Conservation (phyloP, 768 basidiomycete genomes). For the Auricularia heimuer region DNA sequence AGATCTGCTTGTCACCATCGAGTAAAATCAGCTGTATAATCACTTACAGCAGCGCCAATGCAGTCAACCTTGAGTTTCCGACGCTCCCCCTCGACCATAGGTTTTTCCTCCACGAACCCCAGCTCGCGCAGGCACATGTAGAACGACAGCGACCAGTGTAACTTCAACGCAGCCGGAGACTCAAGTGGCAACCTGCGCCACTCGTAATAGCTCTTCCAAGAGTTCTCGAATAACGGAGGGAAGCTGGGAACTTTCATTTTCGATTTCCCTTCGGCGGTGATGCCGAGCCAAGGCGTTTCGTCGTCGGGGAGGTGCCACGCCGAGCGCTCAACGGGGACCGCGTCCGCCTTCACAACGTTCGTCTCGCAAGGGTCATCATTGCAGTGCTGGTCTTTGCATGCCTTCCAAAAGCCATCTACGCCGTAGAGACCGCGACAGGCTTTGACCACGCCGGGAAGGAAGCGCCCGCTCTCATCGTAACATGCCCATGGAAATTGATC, state of each 20-base stretch:
- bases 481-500: neutral
- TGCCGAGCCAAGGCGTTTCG: slow-evolving; percentile 12
- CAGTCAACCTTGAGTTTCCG: slow-evolving; percentile 26
- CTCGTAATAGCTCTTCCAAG: slow-evolving; percentile 36
- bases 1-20: neutral
- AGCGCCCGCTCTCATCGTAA: neutral
- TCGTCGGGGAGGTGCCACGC: slow-evolving; percentile 9
- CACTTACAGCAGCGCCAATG: slow-evolving; percentile 26
- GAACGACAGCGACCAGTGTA: slow-evolving; percentile 34
- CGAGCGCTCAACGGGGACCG: neutral
- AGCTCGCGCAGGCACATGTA: slow-evolving; percentile 30
- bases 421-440: neutral
- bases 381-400: neutral
- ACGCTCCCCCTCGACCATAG: slow-evolving; percentile 9
- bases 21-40: slow-evolving; percentile 15
- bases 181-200: slow-evolving; percentile 35
- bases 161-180: slow-evolving; percentile 34
- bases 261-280: slow-evolving; percentile 10
- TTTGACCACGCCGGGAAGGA: neutral
- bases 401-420: neutral
- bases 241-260: neutral
- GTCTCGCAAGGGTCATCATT: neutral
- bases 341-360: neutral
- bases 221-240: slow-evolving; percentile 15
- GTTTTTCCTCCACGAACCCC: slow-evolving; percentile 11